Evolutionary conservation across 2,329 filamentous ascomycete genomes (phyloP).

Genomic region (Elsinoe batatas): DNA sequence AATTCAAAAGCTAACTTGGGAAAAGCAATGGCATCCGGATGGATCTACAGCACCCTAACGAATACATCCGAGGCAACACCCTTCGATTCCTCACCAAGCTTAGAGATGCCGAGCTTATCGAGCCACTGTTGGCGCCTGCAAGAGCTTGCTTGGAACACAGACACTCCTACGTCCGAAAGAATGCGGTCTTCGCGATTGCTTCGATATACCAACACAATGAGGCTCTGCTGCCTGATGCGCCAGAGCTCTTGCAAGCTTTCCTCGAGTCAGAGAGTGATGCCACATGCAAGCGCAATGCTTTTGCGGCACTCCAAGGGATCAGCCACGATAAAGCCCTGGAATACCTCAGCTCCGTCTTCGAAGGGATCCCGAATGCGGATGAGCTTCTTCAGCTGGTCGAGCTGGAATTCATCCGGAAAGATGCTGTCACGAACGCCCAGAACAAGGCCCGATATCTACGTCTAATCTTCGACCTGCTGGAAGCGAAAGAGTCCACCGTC

Average conservation of each 20-base stretch:
- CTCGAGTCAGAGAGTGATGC: conserved; percentile 83
- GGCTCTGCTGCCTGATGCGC: conserved; percentile 84
- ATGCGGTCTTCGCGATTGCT: conserved; percentile 87
- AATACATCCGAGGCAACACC: conserved; percentile 98
- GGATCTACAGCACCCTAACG: conserved; percentile 93
- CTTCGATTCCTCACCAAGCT: conserved; percentile 95
- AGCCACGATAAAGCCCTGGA: conserved; percentile 86
- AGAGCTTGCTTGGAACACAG: conserved; percentile 89
- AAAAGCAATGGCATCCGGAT: conserved; percentile 91
- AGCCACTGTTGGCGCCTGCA: conserved; percentile 86
- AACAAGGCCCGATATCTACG: conserved; percentile 94
- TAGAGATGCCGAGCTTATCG: conserved; percentile 87
- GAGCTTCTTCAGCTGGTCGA: conserved; percentile 89
- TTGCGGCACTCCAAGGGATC: conserved; percentile 80
- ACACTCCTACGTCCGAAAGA: conserved; percentile 96
- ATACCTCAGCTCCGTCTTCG: conserved; percentile 82
- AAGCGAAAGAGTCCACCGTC: conserved; percentile 86
- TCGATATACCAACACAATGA: conserved; percentile 89
- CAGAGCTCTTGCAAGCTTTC: conserved; percentile 84
- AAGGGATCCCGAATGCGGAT: conserved; percentile 87
- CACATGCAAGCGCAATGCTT: conserved; percentile 96
- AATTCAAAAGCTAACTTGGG: neutral
- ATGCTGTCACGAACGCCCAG: conserved; percentile 85
- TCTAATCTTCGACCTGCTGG: conserved; percentile 91
- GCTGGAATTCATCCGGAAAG: conserved; percentile 94